Evolutionary conservation across 768 basidiomycete genomes (phyloP), one percentile per base, ranked within the genome.

Genomic region (Serendipita sp.): DNA sequence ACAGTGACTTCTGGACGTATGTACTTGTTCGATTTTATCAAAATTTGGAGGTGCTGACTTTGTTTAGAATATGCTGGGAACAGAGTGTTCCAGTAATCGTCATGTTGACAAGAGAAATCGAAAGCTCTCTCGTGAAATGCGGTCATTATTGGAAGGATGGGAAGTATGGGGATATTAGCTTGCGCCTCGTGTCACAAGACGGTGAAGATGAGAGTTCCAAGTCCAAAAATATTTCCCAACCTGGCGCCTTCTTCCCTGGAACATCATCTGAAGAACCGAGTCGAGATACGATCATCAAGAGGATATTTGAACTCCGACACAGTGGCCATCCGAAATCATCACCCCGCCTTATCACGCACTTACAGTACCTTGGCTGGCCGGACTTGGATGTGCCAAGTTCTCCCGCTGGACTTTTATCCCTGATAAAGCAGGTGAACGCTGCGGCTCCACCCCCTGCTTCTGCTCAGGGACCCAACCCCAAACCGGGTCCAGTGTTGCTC

Each of bases 301-400:
- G 79, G 13, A 70, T 72, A 15, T 90, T 97, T 70, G 78, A 83
- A 60, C 78, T 97, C 38, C 77, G 79, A 47, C 83, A 92, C 69
- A 74, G 74, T 1, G 78, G 76, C 34, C 82, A 85, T 68, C 86
- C 88, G 0, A 74, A 78, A 16, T 77, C 79, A 11, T 78, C 81
- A 2, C 78, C 85, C 1, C 78, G 91, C n/a, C 79, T 75, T 65
- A 79, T 98, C 15, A 80, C 86, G 0, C 95, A 98, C 70, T 75
- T 97, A 63, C 95, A 98, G 73, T 97, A 92, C 71, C 79, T 94
- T 44, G 86, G 88, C 44, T 98, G 95, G 95, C 91, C 94, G 1
- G 95, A 98, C 70, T 87, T 97, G 78, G 93, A 93, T 72, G 91
- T 98, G 11, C 95, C 95, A 0, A 84, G 86, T 11, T 84, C 91